phyloP scores from a whole-genome alignment of 345 rosid genomes.

The Hibiscus syriacus region DNA sequence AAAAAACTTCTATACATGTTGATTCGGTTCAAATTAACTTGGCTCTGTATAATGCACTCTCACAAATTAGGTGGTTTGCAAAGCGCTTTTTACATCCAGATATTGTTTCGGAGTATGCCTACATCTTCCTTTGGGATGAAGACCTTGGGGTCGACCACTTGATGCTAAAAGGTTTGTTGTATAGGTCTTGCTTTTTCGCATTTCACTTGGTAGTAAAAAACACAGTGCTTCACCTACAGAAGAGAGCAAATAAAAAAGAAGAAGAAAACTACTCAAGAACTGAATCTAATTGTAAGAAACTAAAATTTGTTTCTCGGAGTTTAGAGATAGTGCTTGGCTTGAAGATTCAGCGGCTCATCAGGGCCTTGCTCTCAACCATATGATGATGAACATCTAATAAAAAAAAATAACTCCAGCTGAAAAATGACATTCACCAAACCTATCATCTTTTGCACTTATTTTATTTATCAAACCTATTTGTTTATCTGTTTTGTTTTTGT shows the following conservation, averaged over 20 bases:
- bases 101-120: slow-evolving; percentile 40
- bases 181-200: not conserved
- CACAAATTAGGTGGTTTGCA: slow-evolving; percentile 72
- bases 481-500: too few relatives aligned
- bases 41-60: not conserved
- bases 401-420: not conserved
- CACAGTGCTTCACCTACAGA: not conserved
- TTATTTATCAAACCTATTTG: not conserved
- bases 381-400: not conserved
- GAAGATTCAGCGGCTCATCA: too few relatives aligned
- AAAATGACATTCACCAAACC: not conserved
- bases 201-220: not conserved
- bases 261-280: too few relatives aligned
- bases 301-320: too few relatives aligned
- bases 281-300: too few relatives aligned
- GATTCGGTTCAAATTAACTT: not conserved
- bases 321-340: too few relatives aligned
- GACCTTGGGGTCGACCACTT: slow-evolving; percentile 49
- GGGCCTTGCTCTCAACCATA: too few relatives aligned
- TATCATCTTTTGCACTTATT: not conserved
- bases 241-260: too few relatives aligned
- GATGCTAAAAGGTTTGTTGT: slow-evolving; percentile 36
- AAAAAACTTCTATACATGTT: not conserved
- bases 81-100: slow-evolving; percentile 70
- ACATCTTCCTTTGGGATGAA: slow-evolving; percentile 66